A percentile compares a stretch with the other conserved stretches of the same genome.
Conservation (phyloP, 306 rosid genomes). For the Myrica gale region DNA sequence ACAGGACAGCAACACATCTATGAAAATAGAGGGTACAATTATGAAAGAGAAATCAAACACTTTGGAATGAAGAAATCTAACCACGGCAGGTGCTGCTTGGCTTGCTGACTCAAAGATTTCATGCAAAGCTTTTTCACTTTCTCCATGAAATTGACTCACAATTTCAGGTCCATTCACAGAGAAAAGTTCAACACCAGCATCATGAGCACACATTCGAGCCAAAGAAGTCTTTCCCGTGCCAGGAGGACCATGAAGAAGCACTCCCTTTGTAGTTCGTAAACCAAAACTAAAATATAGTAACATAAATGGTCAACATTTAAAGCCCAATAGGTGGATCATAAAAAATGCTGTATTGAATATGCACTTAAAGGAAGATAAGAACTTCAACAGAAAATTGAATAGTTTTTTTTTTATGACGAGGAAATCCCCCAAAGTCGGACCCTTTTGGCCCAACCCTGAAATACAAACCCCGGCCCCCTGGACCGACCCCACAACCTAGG, state of each 20-base stretch:
- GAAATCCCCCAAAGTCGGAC: too few species aligned
- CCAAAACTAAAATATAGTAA: constrained; percentile 57
- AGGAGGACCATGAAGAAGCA: constrained; percentile 93
- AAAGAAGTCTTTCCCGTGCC: constrained; percentile 95
- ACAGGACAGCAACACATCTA: constrained; percentile 15
- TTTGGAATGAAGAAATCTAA: constrained; percentile 45
- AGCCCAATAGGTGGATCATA: constrained; percentile 14
- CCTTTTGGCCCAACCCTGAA: too few species aligned
- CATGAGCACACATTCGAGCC: constrained; percentile 67
- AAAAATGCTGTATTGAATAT: background rate
- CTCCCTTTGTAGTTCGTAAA: constrained; percentile 75
- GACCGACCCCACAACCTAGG: too few species aligned
- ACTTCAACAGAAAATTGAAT: background rate
- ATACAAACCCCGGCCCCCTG: too few species aligned
- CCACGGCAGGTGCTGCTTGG: constrained; percentile 86
- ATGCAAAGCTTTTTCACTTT: constrained; percentile 75
- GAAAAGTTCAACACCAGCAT: constrained; percentile 70
- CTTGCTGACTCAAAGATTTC: constrained; percentile 68
- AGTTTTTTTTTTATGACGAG: too few species aligned
- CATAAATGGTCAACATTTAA: constrained; percentile 17
- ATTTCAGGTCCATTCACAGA: constrained; percentile 81
- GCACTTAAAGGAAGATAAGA: background rate
- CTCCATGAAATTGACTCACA: constrained; percentile 70
- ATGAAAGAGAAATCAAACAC: background rate
- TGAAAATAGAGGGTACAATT: constrained; percentile 21